A percentile compares a stretch with the other conserved stretches of the same genome.
These are phyloP conservation scores for Cucurbita ficifolia DNA, from an alignment of 306 rosid genomes.

Conservation along the genomic window DNA sequence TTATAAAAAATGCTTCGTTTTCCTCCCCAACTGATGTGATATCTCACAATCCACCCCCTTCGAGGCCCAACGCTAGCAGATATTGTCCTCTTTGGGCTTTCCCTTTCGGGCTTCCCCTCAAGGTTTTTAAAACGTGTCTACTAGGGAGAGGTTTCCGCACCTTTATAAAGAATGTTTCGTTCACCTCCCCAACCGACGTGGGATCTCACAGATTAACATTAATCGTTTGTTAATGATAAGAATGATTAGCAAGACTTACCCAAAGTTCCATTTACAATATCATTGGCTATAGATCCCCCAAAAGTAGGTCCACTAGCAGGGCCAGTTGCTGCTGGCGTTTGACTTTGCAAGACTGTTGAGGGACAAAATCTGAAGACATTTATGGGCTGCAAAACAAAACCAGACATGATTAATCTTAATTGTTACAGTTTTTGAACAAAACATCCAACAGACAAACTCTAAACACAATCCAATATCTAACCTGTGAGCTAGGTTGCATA, in stretches of 20 bases:
- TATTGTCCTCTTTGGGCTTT: too few relatives aligned
- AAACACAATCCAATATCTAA: slow-evolving; percentile 2
- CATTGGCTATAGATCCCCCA: slow-evolving; percentile 26
- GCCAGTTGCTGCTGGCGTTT: slow-evolving; percentile 27
- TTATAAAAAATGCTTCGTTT: too few relatives aligned
- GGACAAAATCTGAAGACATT: slow-evolving; percentile 45
- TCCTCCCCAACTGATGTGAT: too few relatives aligned
- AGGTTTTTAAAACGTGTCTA: too few relatives aligned
- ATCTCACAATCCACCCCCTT: too few relatives aligned
- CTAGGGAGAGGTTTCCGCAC: too few relatives aligned
- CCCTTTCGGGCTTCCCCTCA: too few relatives aligned
- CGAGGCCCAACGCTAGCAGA: too few relatives aligned
- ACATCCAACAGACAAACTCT: not conserved
- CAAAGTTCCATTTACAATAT: slow-evolving; percentile 23
- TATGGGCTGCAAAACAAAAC: slow-evolving; percentile 31
- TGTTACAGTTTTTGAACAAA: not conserved
- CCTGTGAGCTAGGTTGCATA: slow-evolving; percentile 63
- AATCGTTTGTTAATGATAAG: not conserved
- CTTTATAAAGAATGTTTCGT: too few relatives aligned
- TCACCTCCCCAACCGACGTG: too few relatives aligned
- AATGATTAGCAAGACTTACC: slow-evolving; percentile 15
- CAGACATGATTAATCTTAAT: not conserved
- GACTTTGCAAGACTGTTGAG: slow-evolving; percentile 31
- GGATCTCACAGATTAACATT: not conserved
- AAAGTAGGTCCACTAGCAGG: slow-evolving; percentile 21